Conservation (phyloP, 306 rosid genomes). For the Cicer chorassanicum region DNA sequence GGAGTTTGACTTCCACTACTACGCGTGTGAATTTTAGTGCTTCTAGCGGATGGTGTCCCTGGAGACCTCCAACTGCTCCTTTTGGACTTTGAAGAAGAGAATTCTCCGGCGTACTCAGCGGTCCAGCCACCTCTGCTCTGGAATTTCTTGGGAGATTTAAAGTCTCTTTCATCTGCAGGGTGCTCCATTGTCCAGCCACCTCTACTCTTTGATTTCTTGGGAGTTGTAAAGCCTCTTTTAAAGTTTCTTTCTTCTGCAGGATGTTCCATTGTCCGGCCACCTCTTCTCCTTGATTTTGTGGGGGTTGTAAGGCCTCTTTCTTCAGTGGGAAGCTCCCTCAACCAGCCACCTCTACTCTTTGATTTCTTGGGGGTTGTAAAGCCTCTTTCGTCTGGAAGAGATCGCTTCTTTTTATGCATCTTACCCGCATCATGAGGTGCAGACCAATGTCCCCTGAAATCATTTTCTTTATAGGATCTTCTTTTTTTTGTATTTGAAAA, state of each 20-base stretch:
- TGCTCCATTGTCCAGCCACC: conserved; percentile 57
- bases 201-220: conserved; percentile 45
- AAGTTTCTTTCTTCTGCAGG: conserved; percentile 45
- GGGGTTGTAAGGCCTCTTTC: conserved; percentile 47
- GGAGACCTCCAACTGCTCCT: conserved; percentile 53
- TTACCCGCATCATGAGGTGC: conserved; percentile 61
- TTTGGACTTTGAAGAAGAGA: conserved; percentile 45
- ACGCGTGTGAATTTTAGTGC: conserved; percentile 32
- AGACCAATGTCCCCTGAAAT: conserved; percentile 55
- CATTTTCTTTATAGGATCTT: conserved; percentile 54
- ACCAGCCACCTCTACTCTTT: conserved; percentile 54
- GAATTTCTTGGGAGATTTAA: conserved; percentile 39
- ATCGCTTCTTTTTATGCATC: conserved; percentile 55
- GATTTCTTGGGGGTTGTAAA: conserved; percentile 42
- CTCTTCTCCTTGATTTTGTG: conserved; percentile 44
- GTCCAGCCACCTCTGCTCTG: conserved; percentile 56
- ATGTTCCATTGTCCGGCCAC: conserved; percentile 55
- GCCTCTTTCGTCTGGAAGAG: conserved; percentile 43
- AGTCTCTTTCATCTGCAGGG: conserved; percentile 48
- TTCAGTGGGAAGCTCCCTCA: conserved; percentile 48
- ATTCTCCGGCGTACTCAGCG: conserved; percentile 55
- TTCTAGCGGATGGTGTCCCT: conserved; percentile 52
- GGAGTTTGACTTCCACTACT: conserved; percentile 51
- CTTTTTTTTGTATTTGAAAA: conserved; percentile 47
- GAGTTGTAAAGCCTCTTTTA: conserved; percentile 27